Base-by-base conservation (phyloP, 2,329 filamentous ascomycete genomes). In the Neocucurbitaria cava region DNA sequence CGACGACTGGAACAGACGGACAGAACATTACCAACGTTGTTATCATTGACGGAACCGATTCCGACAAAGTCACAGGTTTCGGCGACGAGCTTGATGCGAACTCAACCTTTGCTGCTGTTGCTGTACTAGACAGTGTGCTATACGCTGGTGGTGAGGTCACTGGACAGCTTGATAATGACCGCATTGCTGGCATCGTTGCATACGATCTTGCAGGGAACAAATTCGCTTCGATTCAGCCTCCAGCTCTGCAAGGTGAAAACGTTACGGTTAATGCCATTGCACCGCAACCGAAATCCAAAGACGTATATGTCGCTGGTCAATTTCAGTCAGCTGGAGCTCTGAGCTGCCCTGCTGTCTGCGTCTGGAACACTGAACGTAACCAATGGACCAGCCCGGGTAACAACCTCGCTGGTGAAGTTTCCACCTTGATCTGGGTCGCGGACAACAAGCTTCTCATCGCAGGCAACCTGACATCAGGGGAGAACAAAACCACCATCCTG, bases 321-420 rank as follows among this genome's bases (percentile, higher is more conserved):
- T 99, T 98, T 70, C 81, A 86, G n/a, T 86, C 85, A 28, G 95
- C 92, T 17, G 95, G 95, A 24, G 88, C 89, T 4, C 83, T 98
- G 26, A 87, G 86, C 38, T 99, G 95, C 72, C 87, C 89, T 3
- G 88, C 86, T 42, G 85, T 99, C 21, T 99, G 95, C 76, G 81
- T 89, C 54, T 96, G 90, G 77, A 87, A 89, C 70, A 86, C 87
- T 2, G 79, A 85, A 7, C 82, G 83, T 4, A 84, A 83, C 13
- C 89, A 93, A 67, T 99, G 94, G 94, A 89, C 83, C 66, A 85
- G 89, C 33, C 90, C 92, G 13, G 92, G 92, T 8, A 85, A 83
- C 40, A 87, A 85, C 52, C 76, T 98, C 15, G 80, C 79, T 43
- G 94, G 95, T 5, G 83, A 82, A 20, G 89, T 94, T 33, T 83